These are phyloP conservation scores for Calocybe gangraenosa DNA, from an alignment of 768 basidiomycete genomes.

Conservation along the genomic window DNA sequence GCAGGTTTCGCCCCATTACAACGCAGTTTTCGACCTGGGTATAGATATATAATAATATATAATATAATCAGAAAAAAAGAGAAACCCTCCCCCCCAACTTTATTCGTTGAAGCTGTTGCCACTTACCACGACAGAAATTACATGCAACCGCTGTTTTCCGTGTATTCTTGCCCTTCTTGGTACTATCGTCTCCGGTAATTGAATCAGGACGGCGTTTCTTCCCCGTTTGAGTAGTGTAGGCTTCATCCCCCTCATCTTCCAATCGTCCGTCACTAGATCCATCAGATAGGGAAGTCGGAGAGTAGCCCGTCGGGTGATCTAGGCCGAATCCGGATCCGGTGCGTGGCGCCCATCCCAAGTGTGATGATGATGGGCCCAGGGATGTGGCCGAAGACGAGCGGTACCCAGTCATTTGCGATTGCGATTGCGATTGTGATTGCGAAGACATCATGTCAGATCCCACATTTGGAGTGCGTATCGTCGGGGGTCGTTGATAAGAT, in stretches of 20 bases:
- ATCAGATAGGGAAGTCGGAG: slow-evolving; percentile 18
- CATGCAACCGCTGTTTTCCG: slow-evolving; percentile 66
- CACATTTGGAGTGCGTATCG: slow-evolving; percentile 1
- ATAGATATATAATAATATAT: no score
- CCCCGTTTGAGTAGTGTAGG: slow-evolving; percentile 19
- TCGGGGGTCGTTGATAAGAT: neutral
- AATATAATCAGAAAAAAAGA: no score
- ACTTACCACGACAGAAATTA: slow-evolving; percentile 73
- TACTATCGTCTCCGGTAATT: slow-evolving; percentile 21
- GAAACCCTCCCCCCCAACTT: no score
- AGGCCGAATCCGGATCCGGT: slow-evolving; percentile 4
- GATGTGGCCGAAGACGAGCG: slow-evolving; percentile 10
- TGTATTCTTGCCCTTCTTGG: slow-evolving; percentile 24
- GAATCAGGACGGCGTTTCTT: slow-evolving; percentile 27
- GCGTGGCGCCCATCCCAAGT: slow-evolving; percentile 9
- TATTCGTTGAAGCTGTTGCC: no score
- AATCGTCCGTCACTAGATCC: slow-evolving; percentile 17
- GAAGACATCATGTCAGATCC: slow-evolving; percentile 7
- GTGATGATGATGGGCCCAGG: slow-evolving; percentile 11
- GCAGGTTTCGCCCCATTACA: slow-evolving; percentile 65
- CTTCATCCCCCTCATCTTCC: slow-evolving; percentile 23
- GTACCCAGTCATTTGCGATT: slow-evolving; percentile 4
- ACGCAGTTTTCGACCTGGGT: slow-evolving; percentile 64
- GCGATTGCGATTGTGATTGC: slow-evolving; percentile 5
- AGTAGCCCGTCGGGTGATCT: slow-evolving; percentile 14